Evolutionary conservation across 306 rosid genomes (phyloP), one percentile per base, ranked within the genome.

Genomic region (Prinsepia uniflora): DNA sequence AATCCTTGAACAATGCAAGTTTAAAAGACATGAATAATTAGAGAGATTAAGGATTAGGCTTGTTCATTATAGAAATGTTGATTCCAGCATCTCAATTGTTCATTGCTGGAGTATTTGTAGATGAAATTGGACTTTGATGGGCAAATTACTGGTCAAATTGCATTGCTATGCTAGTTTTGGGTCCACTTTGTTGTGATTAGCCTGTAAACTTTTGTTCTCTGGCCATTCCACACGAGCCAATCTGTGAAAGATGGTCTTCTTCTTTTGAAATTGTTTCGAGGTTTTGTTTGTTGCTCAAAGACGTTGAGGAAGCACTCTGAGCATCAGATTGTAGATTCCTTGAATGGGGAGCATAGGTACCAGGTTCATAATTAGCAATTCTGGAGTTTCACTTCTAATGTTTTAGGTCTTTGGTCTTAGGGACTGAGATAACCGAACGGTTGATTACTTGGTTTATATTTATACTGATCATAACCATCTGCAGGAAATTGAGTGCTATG

Each of bases 1-100:
- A 53, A 53, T 22, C 58, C 13, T 64, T 66, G n/a, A 47, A 66
- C 57, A 47, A 24, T 66, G 20, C 42, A 34, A 59, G 61, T 56
- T 56, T 56, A 10, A 24, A 56, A 56, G 36, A 20, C 40, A 53
- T 46, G 17, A 6, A 62, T 7, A 9, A 30, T 49, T 67, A 67
- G 17, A 36, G 71, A 48, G 44, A 30, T 15, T 24, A 47, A 34
- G 70, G 50, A 6, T 5, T 8, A 13, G 22, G 22, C 41, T 47
- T 46, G 50, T 65, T 34, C 44, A 30, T 10, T 11, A 3, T 18
- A 42, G 36, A 61, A 61, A 41, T 61, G 39, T 39, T 59, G 65
- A 42, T 66, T 66, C 41, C 57, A 30, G 30, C 7, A 30, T 46
- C 14, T 49, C n/a, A 24, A 57, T 10, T 20, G 17, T 59, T 44